Evolutionary conservation across 495 filamentous ascomycete genomes (phyloP).

Genomic region (Penicillium argentinense): DNA sequence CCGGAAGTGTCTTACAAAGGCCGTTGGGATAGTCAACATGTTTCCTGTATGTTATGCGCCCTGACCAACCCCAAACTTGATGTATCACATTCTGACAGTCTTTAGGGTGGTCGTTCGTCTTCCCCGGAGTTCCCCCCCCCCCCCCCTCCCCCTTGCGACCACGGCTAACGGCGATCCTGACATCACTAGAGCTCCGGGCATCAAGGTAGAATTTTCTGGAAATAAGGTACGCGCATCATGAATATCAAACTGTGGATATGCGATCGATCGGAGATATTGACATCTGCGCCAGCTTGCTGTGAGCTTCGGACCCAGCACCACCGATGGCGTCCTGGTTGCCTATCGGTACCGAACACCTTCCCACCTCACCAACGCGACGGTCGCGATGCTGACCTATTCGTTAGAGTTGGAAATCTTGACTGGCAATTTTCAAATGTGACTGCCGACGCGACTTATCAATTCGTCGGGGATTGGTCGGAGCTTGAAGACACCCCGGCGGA

Average conservation of each 20-base stretch:
- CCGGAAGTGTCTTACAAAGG: conserved; percentile 68
- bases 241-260: not conserved
- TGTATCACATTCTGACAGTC: conserved; percentile 12
- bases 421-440: conserved; percentile 71
- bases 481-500: conserved; percentile 13
- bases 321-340: conserved; percentile 55
- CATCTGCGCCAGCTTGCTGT: conserved; percentile 46
- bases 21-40: conserved; percentile 64
- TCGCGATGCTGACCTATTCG: not conserved
- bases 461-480: conserved; percentile 41
- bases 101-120: conserved; percentile 45
- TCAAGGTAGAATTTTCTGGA: conserved; percentile 67
- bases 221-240: conserved; percentile 38
- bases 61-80: not conserved
- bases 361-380: no score
- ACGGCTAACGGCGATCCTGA: conserved; percentile 4
- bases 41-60: conserved; percentile 58
- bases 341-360: conserved; percentile 36
- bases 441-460: conserved; percentile 57
- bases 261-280: conserved; percentile 5
- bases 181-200: conserved; percentile 51
- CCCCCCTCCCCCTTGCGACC: not conserved
- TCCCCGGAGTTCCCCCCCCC: not conserved
- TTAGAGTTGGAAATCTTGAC: conserved; percentile 59
- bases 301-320: conserved; percentile 60